Percentiles rank a stretch among this genome's conserved stretches.
Conservation (phyloP, 495 filamentous ascomycete species). For the Penicillium cosmopolitanum region DNA sequence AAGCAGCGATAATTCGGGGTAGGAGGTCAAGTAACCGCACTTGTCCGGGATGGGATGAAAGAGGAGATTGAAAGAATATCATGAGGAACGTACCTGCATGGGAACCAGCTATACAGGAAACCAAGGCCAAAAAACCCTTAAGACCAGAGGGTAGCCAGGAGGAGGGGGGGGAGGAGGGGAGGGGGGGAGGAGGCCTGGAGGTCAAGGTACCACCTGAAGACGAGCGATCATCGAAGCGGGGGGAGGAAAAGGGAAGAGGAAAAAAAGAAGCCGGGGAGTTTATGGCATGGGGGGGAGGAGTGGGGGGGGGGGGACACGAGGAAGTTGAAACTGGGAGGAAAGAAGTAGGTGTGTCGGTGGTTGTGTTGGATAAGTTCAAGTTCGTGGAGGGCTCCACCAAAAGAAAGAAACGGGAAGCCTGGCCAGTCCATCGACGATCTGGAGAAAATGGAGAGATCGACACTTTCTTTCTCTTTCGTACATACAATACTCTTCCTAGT, state of each 20-base stretch:
- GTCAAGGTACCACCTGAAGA: slow-evolving; percentile 47
- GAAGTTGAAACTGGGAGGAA: not conserved
- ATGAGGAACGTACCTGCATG: slow-evolving; percentile 48
- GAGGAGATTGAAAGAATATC: not conserved
- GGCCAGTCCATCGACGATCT: slow-evolving; percentile 1
- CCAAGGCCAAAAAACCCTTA: slow-evolving; percentile 31
- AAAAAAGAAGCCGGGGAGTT: not conserved
- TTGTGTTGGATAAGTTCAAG: not conserved
- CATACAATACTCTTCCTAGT: not conserved
- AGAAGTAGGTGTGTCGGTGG: no score
- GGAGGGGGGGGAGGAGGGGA: slow-evolving; percentile 13
- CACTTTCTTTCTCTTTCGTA: not conserved
- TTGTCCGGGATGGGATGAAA: slow-evolving; percentile 10
- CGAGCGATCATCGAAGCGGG: slow-evolving; percentile 51
- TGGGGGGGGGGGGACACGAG: no score
- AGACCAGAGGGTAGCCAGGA: slow-evolving; percentile 33
- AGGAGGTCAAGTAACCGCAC: not conserved
- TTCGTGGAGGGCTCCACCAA: slow-evolving; percentile 6
- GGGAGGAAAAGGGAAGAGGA: slow-evolving; percentile 11
- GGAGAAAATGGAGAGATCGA: not conserved
- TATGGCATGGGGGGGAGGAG: no score
- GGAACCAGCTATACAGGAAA: slow-evolving; percentile 39
- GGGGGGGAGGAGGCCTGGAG: slow-evolving; percentile 24
- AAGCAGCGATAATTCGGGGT: slow-evolving; percentile 3
- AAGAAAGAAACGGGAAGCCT: not conserved